Evolutionary conservation across 2,329 filamentous ascomycete genomes (phyloP), one percentile per base, ranked within the genome.

Genomic region (Hypocrella siamensis): DNA sequence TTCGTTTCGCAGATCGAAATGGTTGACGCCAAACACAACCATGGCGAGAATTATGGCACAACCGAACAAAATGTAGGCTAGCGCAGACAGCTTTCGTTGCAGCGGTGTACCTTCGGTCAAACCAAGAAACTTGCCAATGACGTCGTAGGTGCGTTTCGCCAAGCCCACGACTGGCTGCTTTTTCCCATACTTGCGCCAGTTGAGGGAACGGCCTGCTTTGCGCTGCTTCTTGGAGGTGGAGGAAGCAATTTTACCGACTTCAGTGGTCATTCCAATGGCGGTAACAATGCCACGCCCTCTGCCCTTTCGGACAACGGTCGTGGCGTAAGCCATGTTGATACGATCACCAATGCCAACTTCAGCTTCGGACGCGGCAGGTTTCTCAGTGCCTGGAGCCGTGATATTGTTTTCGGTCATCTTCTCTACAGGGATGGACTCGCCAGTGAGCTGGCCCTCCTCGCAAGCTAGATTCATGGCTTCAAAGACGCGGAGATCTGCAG

Each of bases 381-480:
- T 69, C 50, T 55, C 74, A 46, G 49, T 61, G 42, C 45, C 60
- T 4, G 58, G 60, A 6, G 55, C 48, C 6, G 43, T 32, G 17
- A 68, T 63, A 36, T 57, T 53, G 42, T 62, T 61, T 15, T 69
- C 61, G 16, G 65, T 58, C 27, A 67, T 63, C 57, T 85, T 79
- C 48, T 75, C 70, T 17, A 80, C 75, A 6, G 79, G 75, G 12
- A 79, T 60, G 4, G 79, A 79, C 52, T 86, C 80, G 45, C 80
- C 80, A 6, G 80, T 85, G 28, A 85, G 65, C 31, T 79, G 72
- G 28, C 77, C 75, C 52, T 85, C 79, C 43, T 93, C 83, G 46
- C 79, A 83, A 38, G 75, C 73, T 28, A 85, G 64, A 49, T 90
- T 88, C 69, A 86, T 80, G 36, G 67, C 70, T 45, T 83, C 75